Evolutionary conservation across 2,329 filamentous ascomycete genomes (phyloP), one percentile per base, ranked within the genome.

Genomic region (Trichoderma oligosporum): DNA sequence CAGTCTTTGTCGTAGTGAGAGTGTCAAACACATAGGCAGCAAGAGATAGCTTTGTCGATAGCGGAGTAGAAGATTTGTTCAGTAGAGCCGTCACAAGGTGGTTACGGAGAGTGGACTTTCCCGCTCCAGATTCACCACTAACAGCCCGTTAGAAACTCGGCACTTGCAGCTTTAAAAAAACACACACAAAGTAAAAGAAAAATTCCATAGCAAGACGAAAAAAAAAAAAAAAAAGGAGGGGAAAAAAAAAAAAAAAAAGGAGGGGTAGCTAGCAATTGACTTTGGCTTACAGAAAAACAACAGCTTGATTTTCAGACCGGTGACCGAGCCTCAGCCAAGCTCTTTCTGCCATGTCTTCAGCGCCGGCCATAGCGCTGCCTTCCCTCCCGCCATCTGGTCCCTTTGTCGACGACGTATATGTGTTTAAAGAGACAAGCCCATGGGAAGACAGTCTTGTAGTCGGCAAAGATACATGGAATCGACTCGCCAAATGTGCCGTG

Each of bases 1-100:
- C 86, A 1, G 93, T 96, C 76, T 99, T 99, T 24, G 94, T 99
- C 1, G 94, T 97, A 4, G 94, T 99, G 59, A 99, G 82, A 2
- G 91, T 89, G 70, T 99, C 94, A 71, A 99, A 99, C 60, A 97
- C 84, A 71, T 97, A 99, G 41, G 93, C 88, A 20, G 93, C 93
- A 48, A 95, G 87, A 2, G 93, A 97, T 18, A 97, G 81, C 73
- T 97, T 99, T 63, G 87, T 90, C 1, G 93, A 97, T 3, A 99
- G 78, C 0, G 94, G 94, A 11, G 94, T 97, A 0, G 91, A 91
- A 2, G 92, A 94, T 71, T 92, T 96, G 66, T 87, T 87, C 27
- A 99, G 82, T 53, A 99, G 81, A 1, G 92, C 84, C 22, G 91
- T 88, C 44, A 99, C 78, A 55, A 97, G 78, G 71, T 97, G 94